Base-by-base conservation (phyloP, 1,284 basidiomycete species). In the Microbotryum scabiosae region DNA sequence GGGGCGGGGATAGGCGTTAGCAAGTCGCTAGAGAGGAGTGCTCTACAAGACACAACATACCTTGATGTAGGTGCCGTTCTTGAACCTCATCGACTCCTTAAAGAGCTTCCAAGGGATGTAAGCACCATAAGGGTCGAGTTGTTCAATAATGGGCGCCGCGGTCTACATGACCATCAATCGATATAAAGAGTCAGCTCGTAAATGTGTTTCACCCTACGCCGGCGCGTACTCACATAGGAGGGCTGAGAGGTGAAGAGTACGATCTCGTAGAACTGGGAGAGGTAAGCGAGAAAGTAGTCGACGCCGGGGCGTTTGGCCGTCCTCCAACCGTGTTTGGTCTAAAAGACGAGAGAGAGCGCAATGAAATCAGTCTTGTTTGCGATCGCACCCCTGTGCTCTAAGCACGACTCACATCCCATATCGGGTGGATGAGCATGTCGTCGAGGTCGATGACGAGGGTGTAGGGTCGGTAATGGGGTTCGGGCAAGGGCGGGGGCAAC, bases 231-330 rank as follows among this genome's bases (percentile, higher is more conserved):
- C 69, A 92, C 91, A 75, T 94, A 97, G 70, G 83, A 81, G 57
- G 90, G 84, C 77, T 97, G 91, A 10, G 85, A 82, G 16, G 93
- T 97, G 79, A 97, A 99, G 59, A 98, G 80, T 25, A 98, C 93
- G 64, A 98, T 85, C 79, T 98, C 94, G 76, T 91, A 98, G 77
- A 97, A 97, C 73, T 97, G 93, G 0, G 90, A 91, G 49, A 98
- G 82, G 76, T 98, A 97, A 41, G 84, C 92, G 54, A 98, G 80
- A 82, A 97, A 98, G 77, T 97, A 97, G 75, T 98, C 96, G 10
- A 94, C 87, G 4, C 96, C 96, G 1, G 94, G 94, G 56, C 96
- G 84, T 65, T 78, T 78, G 3, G 77, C 77, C 4, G 76, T 78
- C 16, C 76, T 69, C 77, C 77, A 78, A 9, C 77, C 77, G 52